Evolutionary conservation across 345 rosid species (phyloP), one percentile per base, ranked within the genome.

Genomic region (Litchi chinensis): DNA sequence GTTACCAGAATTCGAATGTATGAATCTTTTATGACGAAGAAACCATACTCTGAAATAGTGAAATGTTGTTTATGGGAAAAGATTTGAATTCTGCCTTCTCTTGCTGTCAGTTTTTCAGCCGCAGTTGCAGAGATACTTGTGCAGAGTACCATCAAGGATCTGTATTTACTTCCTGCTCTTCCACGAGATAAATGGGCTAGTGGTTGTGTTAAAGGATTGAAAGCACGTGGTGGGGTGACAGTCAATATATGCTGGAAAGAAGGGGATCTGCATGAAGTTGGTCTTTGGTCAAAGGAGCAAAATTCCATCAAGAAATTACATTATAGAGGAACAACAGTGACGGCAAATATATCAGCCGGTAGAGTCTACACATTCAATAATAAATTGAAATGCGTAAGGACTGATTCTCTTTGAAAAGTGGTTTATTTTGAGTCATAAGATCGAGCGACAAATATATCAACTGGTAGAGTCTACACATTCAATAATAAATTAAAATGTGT

Each of bases 81-180:
- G 12, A 44, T 15, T 21, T 74, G 73, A 8, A 19, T 56, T 68
- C 54, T 71, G 0, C 48, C 52, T 8, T 56, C 70, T 44, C 54
- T 65, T 43, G 63, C 12, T 80, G 60, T 74, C 86, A 94, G 95
- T 40, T 90, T 97, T 80, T 68, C 94, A 52, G 93, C 99, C 46
- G 96, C 90, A 15, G 77, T 97, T 44, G 93, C 91, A 0, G 98
- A 93, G 80, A 93, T 97, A 97, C 88, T 93, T 0, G 98, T 94
- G 69, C 98, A 93, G 83, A 94, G 99, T 82, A 92, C 94, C 0
- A 6, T 76, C 5, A 87, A 86, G 77, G 98, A 93, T 82, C 86
- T 96, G 57, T 87, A 86, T 86, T 70, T 96, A 69, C 98, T 96
- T 22, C 98, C 99, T 0, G 98, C 98, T 0, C 94, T 96, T 77